Evolutionary conservation across 306 rosid genomes (phyloP).

Genomic region (Acacia confusa): DNA sequence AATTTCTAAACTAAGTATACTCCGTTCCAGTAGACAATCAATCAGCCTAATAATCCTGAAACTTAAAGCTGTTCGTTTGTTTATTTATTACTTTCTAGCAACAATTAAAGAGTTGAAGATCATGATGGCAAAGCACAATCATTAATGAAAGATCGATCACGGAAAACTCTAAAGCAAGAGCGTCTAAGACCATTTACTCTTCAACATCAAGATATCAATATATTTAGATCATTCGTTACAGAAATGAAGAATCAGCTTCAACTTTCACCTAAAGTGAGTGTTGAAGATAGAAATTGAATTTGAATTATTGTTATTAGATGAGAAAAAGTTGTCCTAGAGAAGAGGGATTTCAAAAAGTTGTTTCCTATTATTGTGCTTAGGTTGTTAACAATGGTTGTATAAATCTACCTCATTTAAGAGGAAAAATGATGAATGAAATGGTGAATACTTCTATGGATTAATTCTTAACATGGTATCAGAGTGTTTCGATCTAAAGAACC

Average conservation of each 20-base stretch:
- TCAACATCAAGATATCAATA: neutral
- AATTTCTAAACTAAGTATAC: neutral
- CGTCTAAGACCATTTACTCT: neutral
- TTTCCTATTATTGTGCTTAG: too few species aligned
- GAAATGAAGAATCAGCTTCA: neutral
- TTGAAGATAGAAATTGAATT: neutral
- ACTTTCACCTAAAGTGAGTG: neutral
- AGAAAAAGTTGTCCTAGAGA: too few species aligned
- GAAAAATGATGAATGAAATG: too few species aligned
- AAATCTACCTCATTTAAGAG: too few species aligned
- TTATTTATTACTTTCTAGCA: neutral
- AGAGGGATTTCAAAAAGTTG: too few species aligned
- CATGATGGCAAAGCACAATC: neutral
- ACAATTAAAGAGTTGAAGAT: neutral
- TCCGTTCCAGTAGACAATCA: neutral
- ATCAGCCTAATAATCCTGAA: neutral
- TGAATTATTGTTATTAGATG: too few species aligned
- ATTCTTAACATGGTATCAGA: too few species aligned
- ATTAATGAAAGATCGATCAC: neutral
- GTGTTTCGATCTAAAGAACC: too few species aligned
- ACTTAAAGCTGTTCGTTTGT: neutral
- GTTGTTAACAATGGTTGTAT: too few species aligned
- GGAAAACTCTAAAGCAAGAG: neutral
- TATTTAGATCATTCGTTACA: neutral
- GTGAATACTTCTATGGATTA: too few species aligned